These are phyloP conservation scores for Solanum medicagineum DNA, from an alignment of 257 asterid species.

Conservation along the genomic window DNA sequence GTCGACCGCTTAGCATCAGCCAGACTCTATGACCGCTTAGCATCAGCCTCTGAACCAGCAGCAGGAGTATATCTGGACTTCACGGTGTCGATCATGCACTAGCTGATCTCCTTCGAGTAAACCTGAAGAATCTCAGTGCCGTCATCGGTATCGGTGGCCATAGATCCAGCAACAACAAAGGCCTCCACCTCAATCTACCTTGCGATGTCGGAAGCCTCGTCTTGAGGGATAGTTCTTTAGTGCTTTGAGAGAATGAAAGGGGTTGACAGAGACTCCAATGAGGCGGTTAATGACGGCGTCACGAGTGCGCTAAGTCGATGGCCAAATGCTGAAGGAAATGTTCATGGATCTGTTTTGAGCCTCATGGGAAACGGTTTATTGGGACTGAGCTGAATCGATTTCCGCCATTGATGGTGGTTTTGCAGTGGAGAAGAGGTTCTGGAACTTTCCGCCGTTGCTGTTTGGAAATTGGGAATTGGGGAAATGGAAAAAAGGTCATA, in stretches of 20 bases:
- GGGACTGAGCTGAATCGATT: neutral
- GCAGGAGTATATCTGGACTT: slow-evolving; percentile 66
- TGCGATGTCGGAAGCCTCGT: slow-evolving; percentile 58
- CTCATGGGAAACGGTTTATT: neutral
- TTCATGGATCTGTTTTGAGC: neutral
- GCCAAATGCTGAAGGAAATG: slow-evolving; percentile 78
- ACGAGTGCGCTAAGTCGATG: slow-evolving; percentile 78
- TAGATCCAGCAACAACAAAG: slow-evolving; percentile 29
- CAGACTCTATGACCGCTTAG: neutral
- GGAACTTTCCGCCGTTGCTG: neutral
- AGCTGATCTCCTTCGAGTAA: slow-evolving; percentile 81
- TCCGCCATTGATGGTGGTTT: slow-evolving; percentile 18
- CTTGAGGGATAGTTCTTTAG: slow-evolving; percentile 61
- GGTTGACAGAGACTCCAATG: slow-evolving; percentile 54
- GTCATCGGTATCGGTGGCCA: slow-evolving; percentile 35
- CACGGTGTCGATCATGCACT: slow-evolving; percentile 64
- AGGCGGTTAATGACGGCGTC: slow-evolving; percentile 73
- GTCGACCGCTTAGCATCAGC: slow-evolving; percentile 4
- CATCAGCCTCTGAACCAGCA: neutral
- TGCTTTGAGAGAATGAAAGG: slow-evolving; percentile 71
- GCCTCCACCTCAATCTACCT: slow-evolving; percentile 67
- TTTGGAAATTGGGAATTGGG: neutral
- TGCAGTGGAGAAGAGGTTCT: neutral
- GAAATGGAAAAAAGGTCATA: neutral
- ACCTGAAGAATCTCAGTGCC: slow-evolving; percentile 76